These are phyloP conservation scores for Fusarium sarcochroum DNA, from an alignment of 2,329 filamentous ascomycete species.

Conservation along the genomic window DNA sequence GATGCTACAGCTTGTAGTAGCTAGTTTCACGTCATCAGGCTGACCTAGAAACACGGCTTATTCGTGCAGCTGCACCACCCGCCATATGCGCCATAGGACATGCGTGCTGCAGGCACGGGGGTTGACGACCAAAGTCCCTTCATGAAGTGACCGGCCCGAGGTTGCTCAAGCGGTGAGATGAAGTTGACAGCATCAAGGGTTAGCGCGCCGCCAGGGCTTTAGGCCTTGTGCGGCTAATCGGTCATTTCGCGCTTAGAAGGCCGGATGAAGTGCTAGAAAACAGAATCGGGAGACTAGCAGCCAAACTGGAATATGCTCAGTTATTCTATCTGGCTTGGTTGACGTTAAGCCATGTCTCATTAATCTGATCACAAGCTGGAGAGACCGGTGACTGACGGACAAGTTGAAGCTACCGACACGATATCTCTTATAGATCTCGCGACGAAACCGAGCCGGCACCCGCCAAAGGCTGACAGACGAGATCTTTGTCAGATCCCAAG, in stretches of 20 bases:
- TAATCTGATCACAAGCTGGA: conserved; percentile 10
- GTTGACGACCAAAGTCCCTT: conserved; percentile 30
- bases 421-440: not conserved
- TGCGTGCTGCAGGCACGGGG: conserved; percentile 33
- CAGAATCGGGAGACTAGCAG: conserved; percentile 22
- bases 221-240: conserved; percentile 41
- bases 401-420: not conserved
- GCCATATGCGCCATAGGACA: conserved; percentile 10
- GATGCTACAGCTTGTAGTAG: conserved; percentile 5
- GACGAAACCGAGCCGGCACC: conserved; percentile 17
- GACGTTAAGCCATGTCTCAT: conserved; percentile 3
- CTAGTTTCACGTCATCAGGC: conserved; percentile 15
- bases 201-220: conserved; percentile 37
- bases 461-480: conserved; percentile 15
- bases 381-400: not conserved
- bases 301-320: conserved; percentile 12
- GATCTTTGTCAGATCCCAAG: conserved; percentile 42
- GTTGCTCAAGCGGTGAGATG: conserved; percentile 43
- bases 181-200: conserved; percentile 35
- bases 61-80: conserved; percentile 1
- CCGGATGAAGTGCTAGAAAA: conserved; percentile 19
- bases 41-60: conserved; percentile 23
- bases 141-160: conserved; percentile 28
- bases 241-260: conserved; percentile 27
- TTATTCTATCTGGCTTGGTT: conserved; percentile 12